These are phyloP conservation scores for Halteria grandinella DNA, from an alignment of 73 alveolate species.

Conservation along the genomic window DNA sequence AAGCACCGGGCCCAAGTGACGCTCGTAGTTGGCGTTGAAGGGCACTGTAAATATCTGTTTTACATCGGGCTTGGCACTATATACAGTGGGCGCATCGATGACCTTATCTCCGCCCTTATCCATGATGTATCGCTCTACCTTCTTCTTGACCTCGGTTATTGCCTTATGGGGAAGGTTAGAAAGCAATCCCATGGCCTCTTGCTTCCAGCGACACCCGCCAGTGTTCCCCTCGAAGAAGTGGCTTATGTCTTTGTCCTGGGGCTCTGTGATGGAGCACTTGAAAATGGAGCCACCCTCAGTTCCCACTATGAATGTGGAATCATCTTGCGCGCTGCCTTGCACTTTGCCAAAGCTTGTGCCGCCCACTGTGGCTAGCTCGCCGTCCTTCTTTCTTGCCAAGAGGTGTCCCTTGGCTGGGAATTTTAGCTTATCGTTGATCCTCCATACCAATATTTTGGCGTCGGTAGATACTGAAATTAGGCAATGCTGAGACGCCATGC, in stretches of 20 bases:
- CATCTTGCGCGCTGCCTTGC: conserved; percentile 65
- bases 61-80: conserved; percentile 80
- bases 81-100: conserved; percentile 65
- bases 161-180: conserved; percentile 65
- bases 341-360: conserved; percentile 66
- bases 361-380: conserved; percentile 76
- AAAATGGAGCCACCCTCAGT: conserved; percentile 84
- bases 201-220: conserved; percentile 69
- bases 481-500: conserved; percentile 3
- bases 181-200: conserved; percentile 68
- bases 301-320: conserved; percentile 74
- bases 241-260: conserved; percentile 19
- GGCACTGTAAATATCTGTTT: conserved; percentile 73
- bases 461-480: conserved; percentile 69
- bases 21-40: conserved; percentile 71
- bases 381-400: conserved; percentile 69
- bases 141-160: conserved; percentile 68
- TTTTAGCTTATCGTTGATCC: conserved; percentile 40
- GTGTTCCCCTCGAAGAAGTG: conserved; percentile 52
- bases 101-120: conserved; percentile 78
- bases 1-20: conserved; percentile 76
- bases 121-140: conserved; percentile 74
- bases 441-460: conserved; percentile 82
- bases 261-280: conserved; percentile 53
- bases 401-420: conserved; percentile 78